These are phyloP conservation scores for Naganishia kalamii DNA, from an alignment of 768 basidiomycete species.

Conservation along the genomic window DNA sequence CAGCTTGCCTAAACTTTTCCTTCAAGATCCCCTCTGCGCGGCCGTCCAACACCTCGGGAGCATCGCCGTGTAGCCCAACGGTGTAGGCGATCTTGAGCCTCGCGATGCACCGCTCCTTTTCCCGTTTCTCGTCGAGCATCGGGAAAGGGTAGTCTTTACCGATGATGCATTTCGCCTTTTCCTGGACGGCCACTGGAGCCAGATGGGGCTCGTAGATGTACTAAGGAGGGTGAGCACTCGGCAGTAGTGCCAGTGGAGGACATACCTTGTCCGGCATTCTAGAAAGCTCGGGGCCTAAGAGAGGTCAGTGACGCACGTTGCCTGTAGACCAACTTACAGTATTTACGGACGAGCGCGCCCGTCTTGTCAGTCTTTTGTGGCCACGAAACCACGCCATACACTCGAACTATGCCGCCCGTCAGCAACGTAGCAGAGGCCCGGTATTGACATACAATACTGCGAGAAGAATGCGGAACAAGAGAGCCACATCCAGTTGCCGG, in stretches of 20 bases:
- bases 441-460: slow-evolving; percentile 36
- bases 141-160: slow-evolving; percentile 47
- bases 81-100: slow-evolving; percentile 44
- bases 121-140: slow-evolving; percentile 45
- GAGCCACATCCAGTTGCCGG: slow-evolving; percentile 49
- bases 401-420: slow-evolving; percentile 30
- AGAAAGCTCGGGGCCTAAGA: slow-evolving; percentile 45
- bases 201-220: slow-evolving; percentile 47
- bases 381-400: slow-evolving; percentile 44
- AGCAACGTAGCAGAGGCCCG: not conserved
- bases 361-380: slow-evolving; percentile 45
- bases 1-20: slow-evolving; percentile 31
- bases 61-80: slow-evolving; percentile 42
- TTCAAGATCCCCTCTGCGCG: slow-evolving; percentile 33
- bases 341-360: slow-evolving; percentile 45
- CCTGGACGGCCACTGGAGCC: slow-evolving; percentile 42
- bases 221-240: slow-evolving; percentile 22
- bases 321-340: slow-evolving; percentile 28
- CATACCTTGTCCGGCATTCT: slow-evolving; percentile 47
- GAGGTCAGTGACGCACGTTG: not conserved
- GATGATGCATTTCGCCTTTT: slow-evolving; percentile 46
- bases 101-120: slow-evolving; percentile 41
- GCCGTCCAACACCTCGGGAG: slow-evolving; percentile 42
- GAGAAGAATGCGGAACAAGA: slow-evolving; percentile 47
- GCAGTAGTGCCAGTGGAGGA: not conserved